Percentiles rank a stretch among this genome's conserved stretches.
phyloP scores from a whole-genome alignment of 305 asterid genomes.

The Lippia alba region DNA sequence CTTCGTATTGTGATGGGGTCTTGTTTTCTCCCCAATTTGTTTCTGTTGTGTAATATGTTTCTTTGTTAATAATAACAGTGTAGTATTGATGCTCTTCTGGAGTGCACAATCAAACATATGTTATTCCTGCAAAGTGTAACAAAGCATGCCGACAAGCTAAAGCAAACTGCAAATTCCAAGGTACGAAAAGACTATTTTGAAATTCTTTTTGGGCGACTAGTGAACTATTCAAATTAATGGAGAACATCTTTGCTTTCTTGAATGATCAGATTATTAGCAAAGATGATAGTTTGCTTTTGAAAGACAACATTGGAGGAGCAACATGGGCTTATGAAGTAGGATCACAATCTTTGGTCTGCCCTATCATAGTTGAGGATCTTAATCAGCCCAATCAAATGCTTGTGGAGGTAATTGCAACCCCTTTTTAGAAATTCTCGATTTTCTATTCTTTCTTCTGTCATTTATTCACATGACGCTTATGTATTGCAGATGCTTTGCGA shows the following conservation, averaged over 20 bases:
- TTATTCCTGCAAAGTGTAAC: constrained; percentile 78
- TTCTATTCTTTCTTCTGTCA: not conserved
- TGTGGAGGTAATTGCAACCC: constrained; percentile 56
- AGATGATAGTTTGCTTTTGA: constrained; percentile 58
- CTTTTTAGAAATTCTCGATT: not conserved
- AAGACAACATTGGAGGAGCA: constrained; percentile 72
- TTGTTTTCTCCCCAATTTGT: not conserved
- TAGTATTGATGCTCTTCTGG: constrained; percentile 83
- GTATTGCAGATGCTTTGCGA: constrained; percentile 75
- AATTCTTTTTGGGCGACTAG: not conserved
- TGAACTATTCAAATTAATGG: not conserved
- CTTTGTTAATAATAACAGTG: constrained; percentile 55
- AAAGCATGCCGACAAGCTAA: constrained; percentile 80
- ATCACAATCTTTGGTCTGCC: constrained; percentile 71
- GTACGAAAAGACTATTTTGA: constrained; percentile 35
- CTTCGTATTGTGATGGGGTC: not conserved
- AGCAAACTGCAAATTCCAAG: constrained; percentile 69
- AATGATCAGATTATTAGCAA: constrained; percentile 54
- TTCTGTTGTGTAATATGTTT: constrained; percentile 19
- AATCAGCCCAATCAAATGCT: constrained; percentile 83
- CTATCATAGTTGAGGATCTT: constrained; percentile 78
- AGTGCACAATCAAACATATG: constrained; percentile 85
- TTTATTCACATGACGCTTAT: constrained; percentile 7
- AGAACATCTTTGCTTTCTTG: constrained; percentile 25
- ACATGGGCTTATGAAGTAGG: constrained; percentile 92